Base-by-base conservation (phyloP, 371 early-diverging fungal genomes). In the Mortierella sp. region DNA sequence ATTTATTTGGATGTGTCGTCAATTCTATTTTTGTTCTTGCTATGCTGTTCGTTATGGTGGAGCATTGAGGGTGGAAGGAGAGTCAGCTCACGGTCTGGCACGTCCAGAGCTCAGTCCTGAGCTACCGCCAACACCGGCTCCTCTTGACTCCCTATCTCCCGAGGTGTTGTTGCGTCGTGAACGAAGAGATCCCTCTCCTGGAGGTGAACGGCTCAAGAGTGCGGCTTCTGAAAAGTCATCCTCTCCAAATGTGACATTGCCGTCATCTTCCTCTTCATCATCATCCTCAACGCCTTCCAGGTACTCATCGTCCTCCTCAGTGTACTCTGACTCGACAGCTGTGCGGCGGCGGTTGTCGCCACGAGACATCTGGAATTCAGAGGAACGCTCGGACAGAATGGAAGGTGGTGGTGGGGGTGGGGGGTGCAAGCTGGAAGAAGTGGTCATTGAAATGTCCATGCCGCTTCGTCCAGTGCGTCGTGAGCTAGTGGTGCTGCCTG, bases 331-430 rank as follows among this genome's bases (percentile, higher is more conserved):
- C 70, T 84, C 84, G 38, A 84, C 84, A 24, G 78, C 84, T 3
- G 84, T 78, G 48, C 81, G 84, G 45, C 76, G 79, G 47, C 63
- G 48, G 28, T 48, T 54, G 44, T 70, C 65, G 14, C 83, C 79
- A 24, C 76, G 70, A 28, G 84, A 78, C 81, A 80, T 80, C 47
- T 72, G 76, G 54, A 84, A 76, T 21, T 84, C 84, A 13, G 81
- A 75, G 5, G 84, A 81, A 7, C 76, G 78, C 26, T 85, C 86
- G 11, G 86, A 85, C 10, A 74, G 78, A 16, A 85, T 70, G 9
- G 86, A 85, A 14, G 86, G 82, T 28, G 84, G 85, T 14, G 85
- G 82, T 50, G 85, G 85, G 0, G 85, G 85, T 8, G 81, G 85
- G 5, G 73, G 73, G 1, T 72, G 82, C 44, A 75, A 38, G 19